These are phyloP conservation scores for Boletus reticuloceps DNA, from an alignment of 768 basidiomycete species.

Conservation along the genomic window DNA sequence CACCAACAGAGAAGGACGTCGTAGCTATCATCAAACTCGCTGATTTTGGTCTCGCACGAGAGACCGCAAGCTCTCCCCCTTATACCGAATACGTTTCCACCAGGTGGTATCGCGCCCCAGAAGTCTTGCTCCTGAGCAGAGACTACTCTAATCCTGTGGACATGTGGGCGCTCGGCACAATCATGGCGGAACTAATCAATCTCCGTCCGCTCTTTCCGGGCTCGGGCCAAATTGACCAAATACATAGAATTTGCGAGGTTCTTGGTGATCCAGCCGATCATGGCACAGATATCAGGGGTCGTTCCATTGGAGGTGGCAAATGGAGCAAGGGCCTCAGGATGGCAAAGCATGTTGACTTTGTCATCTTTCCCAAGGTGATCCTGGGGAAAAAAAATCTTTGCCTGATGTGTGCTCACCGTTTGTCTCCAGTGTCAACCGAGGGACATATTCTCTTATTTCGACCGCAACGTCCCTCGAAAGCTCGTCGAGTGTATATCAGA, in stretches of 20 bases:
- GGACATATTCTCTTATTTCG: conserved; percentile 73
- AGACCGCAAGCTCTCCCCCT: conserved; percentile 83
- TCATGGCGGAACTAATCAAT: conserved; percentile 96
- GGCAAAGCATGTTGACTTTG: conserved; percentile 82
- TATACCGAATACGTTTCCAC: conserved; percentile 99
- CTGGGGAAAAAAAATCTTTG: too few species aligned
- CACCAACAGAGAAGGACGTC: conserved; percentile 86
- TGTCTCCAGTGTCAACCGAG: conserved; percentile 56
- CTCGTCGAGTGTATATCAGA: conserved; percentile 91
- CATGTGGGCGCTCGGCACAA: conserved; percentile 99
- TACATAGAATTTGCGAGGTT: conserved; percentile 86
- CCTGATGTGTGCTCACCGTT: conserved; percentile 1
- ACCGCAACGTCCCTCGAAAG: conserved; percentile 69
- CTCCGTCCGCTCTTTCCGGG: conserved; percentile 95
- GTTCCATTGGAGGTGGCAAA: conserved; percentile 77
- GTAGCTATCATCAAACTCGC: conserved; percentile 96
- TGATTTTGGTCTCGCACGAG: conserved; percentile 95
- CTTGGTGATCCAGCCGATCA: conserved; percentile 91
- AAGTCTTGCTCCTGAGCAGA: conserved; percentile 86
- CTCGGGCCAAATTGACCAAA: conserved; percentile 88
- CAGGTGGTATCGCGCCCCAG: conserved; percentile 99
- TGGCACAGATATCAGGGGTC: conserved; percentile 68
- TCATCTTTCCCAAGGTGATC: conserved; percentile 75
- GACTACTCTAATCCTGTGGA: conserved; percentile 98
- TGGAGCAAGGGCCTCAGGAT: conserved; percentile 87